Conservation (phyloP, 2,329 filamentous ascomycete species). For the Aspergillus fijiensis region DNA sequence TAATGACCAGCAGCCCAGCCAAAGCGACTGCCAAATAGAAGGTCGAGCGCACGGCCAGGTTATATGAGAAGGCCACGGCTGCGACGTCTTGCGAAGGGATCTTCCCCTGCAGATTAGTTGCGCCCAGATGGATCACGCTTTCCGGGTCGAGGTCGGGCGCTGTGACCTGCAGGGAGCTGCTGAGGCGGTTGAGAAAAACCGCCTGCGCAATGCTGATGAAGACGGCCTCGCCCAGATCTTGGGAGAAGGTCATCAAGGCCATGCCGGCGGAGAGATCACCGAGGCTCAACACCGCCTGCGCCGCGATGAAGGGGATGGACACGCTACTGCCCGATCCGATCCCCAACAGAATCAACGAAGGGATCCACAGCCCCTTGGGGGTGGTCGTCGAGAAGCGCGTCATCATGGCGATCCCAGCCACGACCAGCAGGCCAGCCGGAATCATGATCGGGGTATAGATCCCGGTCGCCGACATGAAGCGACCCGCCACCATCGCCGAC, state of each 20-base stretch:
- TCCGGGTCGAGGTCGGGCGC: not conserved
- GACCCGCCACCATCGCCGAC: not conserved
- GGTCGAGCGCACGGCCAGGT: not conserved
- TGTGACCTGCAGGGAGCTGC: not conserved
- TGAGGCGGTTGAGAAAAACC: not conserved
- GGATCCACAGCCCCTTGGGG: not conserved
- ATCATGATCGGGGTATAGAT: not conserved
- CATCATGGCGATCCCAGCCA: not conserved
- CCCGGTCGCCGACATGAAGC: not conserved
- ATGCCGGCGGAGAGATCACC: not conserved
- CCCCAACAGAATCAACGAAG: not conserved
- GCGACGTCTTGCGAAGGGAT: not conserved
- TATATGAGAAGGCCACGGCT: not conserved
- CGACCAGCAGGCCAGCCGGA: not conserved
- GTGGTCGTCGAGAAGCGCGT: not conserved
- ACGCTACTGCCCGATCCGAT: not conserved
- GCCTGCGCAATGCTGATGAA: slow-evolving; percentile 1
- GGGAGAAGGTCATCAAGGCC: not conserved
- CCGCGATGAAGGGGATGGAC: not conserved
- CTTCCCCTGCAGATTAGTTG: not conserved
- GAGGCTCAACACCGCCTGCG: not conserved
- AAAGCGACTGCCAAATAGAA: not conserved
- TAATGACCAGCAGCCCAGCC: not conserved
- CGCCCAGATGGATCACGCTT: not conserved
- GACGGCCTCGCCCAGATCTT: not conserved